Evolutionary conservation across 768 basidiomycete species (phyloP).

Genomic region (Tephrocybe rancida): DNA sequence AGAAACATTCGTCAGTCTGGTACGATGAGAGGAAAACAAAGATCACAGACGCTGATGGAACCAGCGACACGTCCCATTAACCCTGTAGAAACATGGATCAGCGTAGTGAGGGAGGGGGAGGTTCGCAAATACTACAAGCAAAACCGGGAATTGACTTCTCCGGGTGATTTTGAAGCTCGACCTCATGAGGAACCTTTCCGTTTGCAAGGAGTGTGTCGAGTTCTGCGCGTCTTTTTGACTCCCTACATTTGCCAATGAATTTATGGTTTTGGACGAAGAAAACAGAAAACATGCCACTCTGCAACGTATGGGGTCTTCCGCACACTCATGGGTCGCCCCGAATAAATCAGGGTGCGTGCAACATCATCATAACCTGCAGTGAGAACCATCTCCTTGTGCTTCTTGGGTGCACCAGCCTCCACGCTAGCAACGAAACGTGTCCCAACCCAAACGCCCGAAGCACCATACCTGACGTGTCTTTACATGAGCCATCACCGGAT

Average conservation of each 20-base stretch:
- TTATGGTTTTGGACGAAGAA: background rate
- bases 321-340: constrained; percentile 83
- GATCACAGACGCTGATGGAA: constrained; percentile 53
- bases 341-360: constrained; percentile 70
- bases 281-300: constrained; percentile 54
- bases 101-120: background rate
- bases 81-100: constrained; percentile 42
- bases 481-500: background rate
- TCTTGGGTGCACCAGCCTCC: constrained; percentile 78
- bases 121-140: constrained; percentile 47
- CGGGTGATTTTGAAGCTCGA: constrained; percentile 70
- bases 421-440: constrained; percentile 84
- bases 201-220: constrained; percentile 56
- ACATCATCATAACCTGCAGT: constrained; percentile 79
- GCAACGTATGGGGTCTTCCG: constrained; percentile 77
- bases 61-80: constrained; percentile 81
- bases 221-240: constrained; percentile 60
- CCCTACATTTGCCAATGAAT: constrained; percentile 40
- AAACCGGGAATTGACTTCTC: constrained; percentile 62
- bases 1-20: constrained; percentile 9
- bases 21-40: background rate
- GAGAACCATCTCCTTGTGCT: constrained; percentile 69
- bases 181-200: constrained; percentile 77
- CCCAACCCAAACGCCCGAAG: constrained; percentile 86
- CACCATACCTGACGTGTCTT: constrained; percentile 61